Conservation (phyloP, 1,139 yeast genomes). For the Hansenula sp. region DNA sequence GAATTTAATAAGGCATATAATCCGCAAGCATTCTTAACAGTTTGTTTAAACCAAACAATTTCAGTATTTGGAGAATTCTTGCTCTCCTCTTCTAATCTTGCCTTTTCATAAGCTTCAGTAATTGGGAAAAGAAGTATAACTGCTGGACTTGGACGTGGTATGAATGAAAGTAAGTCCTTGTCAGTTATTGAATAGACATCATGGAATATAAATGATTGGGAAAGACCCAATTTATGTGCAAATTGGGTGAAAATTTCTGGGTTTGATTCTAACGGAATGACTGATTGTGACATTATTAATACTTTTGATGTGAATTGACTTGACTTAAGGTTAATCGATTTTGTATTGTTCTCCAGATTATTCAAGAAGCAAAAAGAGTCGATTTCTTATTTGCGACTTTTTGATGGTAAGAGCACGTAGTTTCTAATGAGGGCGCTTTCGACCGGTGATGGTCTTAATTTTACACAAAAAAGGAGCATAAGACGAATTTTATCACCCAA, state of each 20-base stretch:
- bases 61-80: slow-evolving; percentile 15
- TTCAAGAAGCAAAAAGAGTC: too few species aligned
- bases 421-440: too few species aligned
- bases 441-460: too few species aligned
- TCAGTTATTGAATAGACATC: slow-evolving; percentile 86
- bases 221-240: slow-evolving; percentile 64
- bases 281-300: slow-evolving; percentile 27
- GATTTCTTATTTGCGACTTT: too few species aligned
- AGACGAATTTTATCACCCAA: too few species aligned
- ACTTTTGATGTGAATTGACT: neutral
- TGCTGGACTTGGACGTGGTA: slow-evolving; percentile 80
- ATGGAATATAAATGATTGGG: slow-evolving; percentile 55
- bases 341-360: too few species aligned
- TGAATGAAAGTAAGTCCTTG: slow-evolving; percentile 67
- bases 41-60: slow-evolving; percentile 74
- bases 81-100: slow-evolving; percentile 4
- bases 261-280: slow-evolving; percentile 87
- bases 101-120: slow-evolving; percentile 50
- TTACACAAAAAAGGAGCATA: too few species aligned
- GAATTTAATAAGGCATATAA: slow-evolving; percentile 82
- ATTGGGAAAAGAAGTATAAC: slow-evolving; percentile 79
- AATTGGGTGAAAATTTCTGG: slow-evolving; percentile 80
- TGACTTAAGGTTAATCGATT: neutral
- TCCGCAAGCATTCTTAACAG: slow-evolving; percentile 90
- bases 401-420: too few species aligned